Evolutionary conservation across 495 filamentous ascomycete genomes (phyloP).

Genomic region (Aspergillus steynii): DNA sequence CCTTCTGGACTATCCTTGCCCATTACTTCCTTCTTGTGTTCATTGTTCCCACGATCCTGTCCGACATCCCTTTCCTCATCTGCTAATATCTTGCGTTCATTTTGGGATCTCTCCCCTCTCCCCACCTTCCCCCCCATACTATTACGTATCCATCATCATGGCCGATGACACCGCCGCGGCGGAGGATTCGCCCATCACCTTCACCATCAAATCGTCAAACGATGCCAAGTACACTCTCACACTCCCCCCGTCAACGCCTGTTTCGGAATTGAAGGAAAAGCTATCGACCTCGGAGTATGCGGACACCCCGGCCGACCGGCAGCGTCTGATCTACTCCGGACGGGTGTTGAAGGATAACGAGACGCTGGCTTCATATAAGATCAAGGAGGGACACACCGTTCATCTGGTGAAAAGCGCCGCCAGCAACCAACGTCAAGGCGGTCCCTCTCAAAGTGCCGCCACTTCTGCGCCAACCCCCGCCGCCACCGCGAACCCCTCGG

Average conservation of each 20-base stretch:
- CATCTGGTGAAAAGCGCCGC: conserved; percentile 94
- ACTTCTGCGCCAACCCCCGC: conserved; percentile 47
- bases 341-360: conserved; percentile 94
- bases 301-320: conserved; percentile 78
- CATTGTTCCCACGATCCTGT: not conserved
- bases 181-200: conserved; percentile 69
- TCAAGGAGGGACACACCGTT: conserved; percentile 93
- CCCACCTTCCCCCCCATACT: conserved; percentile 18
- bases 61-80: not conserved
- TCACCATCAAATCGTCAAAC: conserved; percentile 89
- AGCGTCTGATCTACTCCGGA: conserved; percentile 96
- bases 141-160: conserved; percentile 31
- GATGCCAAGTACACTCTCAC: conserved; percentile 84
- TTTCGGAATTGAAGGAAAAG: conserved; percentile 86
- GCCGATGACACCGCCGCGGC: conserved; percentile 47
- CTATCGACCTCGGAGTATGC: conserved; percentile 78
- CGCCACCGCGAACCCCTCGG: conserved; percentile 50
- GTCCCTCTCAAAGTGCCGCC: conserved; percentile 49
- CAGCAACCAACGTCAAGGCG: conserved; percentile 75
- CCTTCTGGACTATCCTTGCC: not conserved
- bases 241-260: conserved; percentile 71
- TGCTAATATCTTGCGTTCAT: conserved; percentile 2
- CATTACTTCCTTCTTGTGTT: not conserved
- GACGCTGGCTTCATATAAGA: conserved; percentile 81
- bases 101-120: conserved; percentile 11